phyloP scores from a whole-genome alignment of 169 alveolate genomes.

The Eimeria tenella region DNA sequence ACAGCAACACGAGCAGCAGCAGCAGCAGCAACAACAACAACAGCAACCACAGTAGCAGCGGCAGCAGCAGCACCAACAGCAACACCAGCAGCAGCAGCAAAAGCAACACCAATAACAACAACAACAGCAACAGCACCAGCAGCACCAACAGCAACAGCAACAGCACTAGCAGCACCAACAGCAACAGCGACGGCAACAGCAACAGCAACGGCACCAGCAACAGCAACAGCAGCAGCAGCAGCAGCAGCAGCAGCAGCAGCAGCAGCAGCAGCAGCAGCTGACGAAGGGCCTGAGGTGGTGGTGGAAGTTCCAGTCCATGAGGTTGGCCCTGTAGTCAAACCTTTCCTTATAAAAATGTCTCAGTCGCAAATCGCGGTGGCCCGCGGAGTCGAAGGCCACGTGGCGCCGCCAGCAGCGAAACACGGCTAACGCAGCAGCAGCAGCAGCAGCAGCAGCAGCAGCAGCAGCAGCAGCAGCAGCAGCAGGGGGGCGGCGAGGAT shows the following conservation, averaged over 20 bases:
- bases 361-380: constrained; percentile 88
- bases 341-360: constrained; percentile 87
- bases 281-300: constrained; percentile 49
- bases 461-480: constrained; percentile 13
- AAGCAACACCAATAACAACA: not conserved
- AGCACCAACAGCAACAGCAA: constrained; percentile 4
- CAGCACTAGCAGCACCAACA: constrained; percentile 44
- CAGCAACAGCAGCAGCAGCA: not conserved
- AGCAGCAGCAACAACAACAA: no score
- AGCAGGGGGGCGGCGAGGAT: no score
- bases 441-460: constrained; percentile 34
- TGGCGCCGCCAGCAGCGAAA: constrained; percentile 81
- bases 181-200: not conserved
- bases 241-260: not conserved
- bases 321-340: constrained; percentile 89
- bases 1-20: constrained; percentile 39
- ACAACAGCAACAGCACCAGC: not conserved
- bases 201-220: not conserved
- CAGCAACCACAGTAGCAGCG: no score
- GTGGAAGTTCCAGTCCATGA: constrained; percentile 91
- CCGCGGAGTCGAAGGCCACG: constrained; percentile 86
- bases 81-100: not conserved
- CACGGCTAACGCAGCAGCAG: constrained; percentile 38
- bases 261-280: not conserved
- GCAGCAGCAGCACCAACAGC: constrained; percentile 5